Conservation (phyloP, 192 early-diverging fungal genomes). For the Dimargaris verticillata region DNA sequence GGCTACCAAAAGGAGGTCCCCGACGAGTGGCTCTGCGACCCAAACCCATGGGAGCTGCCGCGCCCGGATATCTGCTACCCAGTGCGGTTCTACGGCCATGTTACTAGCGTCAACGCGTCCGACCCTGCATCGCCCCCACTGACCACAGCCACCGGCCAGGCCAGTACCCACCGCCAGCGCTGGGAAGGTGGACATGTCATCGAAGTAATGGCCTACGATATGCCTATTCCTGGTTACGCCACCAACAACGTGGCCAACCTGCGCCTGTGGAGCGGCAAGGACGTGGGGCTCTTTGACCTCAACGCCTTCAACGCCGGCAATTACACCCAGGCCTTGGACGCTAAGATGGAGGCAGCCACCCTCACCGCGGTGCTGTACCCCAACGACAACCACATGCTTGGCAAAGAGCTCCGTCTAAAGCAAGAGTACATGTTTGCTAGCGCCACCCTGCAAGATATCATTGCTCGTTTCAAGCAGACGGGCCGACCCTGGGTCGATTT, state of each 20-base stretch:
- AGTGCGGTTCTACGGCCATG: slow-evolving; percentile 77
- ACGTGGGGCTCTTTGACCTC: slow-evolving; percentile 73
- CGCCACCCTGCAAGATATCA: slow-evolving; percentile 73
- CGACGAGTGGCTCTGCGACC: slow-evolving; percentile 93
- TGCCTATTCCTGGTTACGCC: slow-evolving; percentile 88
- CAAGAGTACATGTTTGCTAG: slow-evolving; percentile 97
- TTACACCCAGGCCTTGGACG: slow-evolving; percentile 80
- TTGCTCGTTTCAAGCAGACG: slow-evolving; percentile 88
- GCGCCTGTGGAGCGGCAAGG: slow-evolving; percentile 91
- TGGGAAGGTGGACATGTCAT: slow-evolving; percentile 83
- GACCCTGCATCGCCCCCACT: slow-evolving; percentile 8
- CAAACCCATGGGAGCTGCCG: slow-evolving; percentile 95
- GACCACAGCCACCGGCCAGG: slow-evolving; percentile 16
- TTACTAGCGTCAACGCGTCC: slow-evolving; percentile 51
- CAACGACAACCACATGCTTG: slow-evolving; percentile 94
- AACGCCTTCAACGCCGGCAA: slow-evolving; percentile 76
- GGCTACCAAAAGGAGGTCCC: slow-evolving; percentile 89
- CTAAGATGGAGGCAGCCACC: slow-evolving; percentile 83
- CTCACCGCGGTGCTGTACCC: slow-evolving; percentile 92
- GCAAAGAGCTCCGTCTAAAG: slow-evolving; percentile 90
- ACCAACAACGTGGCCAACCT: slow-evolving; percentile 96
- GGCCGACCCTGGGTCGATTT: slow-evolving; percentile 70
- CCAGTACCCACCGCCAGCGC: slow-evolving; percentile 28
- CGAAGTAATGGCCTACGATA: slow-evolving; percentile 88
- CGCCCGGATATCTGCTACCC: slow-evolving; percentile 82